A percentile compares a stretch with the other conserved stretches of the same genome.
Evolutionary conservation across 225 moss, liverwort and hornwort species (phyloP).

Genomic region (Thuidium tamariscinum): DNA sequence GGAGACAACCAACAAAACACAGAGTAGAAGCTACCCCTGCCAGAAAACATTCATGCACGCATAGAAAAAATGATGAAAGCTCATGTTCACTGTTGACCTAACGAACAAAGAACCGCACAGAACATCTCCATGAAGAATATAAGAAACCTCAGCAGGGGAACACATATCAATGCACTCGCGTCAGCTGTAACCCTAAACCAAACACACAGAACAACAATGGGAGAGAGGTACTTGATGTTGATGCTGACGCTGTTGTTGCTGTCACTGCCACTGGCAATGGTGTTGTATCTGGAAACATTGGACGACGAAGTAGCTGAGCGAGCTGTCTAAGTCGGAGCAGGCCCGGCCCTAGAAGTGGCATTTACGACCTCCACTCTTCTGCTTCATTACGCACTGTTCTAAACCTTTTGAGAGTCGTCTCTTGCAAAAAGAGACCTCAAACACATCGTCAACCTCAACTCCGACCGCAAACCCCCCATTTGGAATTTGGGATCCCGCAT

Average conservation of each 20-base stretch:
- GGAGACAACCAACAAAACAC: not conserved
- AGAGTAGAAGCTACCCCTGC: not conserved
- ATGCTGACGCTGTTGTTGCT: not conserved
- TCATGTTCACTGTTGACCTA: not conserved
- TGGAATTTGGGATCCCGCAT: not conserved
- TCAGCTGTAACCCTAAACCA: constrained; percentile 13
- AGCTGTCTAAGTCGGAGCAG: constrained; percentile 12
- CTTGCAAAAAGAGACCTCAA: not conserved
- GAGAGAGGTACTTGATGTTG: constrained; percentile 3
- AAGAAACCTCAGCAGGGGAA: not conserved
- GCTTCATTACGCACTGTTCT: not conserved
- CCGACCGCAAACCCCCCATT: too few species aligned
- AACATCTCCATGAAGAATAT: not conserved
- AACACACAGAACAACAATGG: not conserved
- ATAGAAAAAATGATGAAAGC: not conserved
- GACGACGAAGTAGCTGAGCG: constrained; percentile 16
- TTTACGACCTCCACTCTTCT: constrained; percentile 7
- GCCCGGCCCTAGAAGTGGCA: constrained; percentile 37
- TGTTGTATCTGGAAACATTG: constrained; percentile 14
- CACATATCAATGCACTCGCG: not conserved
- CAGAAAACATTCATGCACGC: not conserved
- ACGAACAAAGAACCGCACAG: not conserved
- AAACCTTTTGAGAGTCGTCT: not conserved
- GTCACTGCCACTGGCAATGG: not conserved
- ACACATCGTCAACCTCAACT: not conserved